Evolutionary conservation across 75 land plant genomes (phyloP).

Genomic region (Sequoia sempervirens): DNA sequence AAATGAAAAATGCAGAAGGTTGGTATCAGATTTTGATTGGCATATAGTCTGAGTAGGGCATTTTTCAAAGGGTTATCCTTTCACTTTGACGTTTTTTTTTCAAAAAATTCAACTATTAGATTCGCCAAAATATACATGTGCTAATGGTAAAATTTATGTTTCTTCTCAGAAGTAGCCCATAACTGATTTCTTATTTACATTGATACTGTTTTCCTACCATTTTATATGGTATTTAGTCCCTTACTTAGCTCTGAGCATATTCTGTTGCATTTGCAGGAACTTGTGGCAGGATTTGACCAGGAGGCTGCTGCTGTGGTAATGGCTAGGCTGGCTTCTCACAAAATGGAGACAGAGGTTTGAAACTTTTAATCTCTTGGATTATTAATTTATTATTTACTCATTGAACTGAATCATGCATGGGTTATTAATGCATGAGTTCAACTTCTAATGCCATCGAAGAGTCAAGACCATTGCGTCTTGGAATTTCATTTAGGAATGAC

Average conservation of each 20-base stretch:
- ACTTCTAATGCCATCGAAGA: background rate
- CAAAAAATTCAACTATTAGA: background rate
- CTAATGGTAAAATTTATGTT: background rate
- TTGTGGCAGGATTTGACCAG: constrained; percentile 88
- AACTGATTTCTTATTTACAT: background rate
- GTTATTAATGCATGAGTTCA: background rate
- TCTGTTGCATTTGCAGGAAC: constrained; percentile 45
- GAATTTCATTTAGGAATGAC: background rate
- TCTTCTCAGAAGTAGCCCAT: background rate
- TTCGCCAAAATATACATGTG: background rate
- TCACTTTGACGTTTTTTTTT: background rate
- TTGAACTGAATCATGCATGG: background rate
- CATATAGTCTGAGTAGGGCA: background rate
- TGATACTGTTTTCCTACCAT: background rate
- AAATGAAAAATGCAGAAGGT: background rate
- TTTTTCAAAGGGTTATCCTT: background rate
- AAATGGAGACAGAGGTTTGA: constrained; percentile 89
- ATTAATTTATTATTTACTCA: background rate
- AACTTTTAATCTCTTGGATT: background rate
- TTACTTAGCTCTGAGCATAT: background rate
- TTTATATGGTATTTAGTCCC: background rate
- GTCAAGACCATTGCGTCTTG: background rate
- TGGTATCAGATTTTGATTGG: background rate
- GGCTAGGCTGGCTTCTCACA: constrained; percentile 75
- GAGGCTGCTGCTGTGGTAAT: constrained; percentile 94